A percentile compares a stretch with the other conserved stretches of the same genome.
Conservation (phyloP, 768 basidiomycete genomes). For the Gymnopilus dilepis region DNA sequence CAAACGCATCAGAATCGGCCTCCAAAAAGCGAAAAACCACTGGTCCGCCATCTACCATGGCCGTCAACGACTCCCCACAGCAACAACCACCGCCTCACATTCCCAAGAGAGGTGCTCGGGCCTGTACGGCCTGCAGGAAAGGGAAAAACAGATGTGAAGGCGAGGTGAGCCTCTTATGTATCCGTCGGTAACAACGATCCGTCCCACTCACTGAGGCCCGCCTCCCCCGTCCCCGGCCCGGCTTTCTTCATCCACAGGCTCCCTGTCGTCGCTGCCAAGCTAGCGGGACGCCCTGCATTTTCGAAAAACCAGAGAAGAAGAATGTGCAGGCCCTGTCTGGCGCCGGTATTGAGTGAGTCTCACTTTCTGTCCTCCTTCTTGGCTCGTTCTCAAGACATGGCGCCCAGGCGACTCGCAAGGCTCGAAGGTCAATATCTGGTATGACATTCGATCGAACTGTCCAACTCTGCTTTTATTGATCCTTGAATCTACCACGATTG, state of each 20-base stretch:
- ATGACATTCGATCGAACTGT: conserved; percentile 26
- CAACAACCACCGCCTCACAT: conserved; percentile 60
- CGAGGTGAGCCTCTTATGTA: conserved; percentile 61
- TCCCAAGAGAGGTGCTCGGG: conserved; percentile 88
- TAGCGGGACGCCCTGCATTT: conserved; percentile 80
- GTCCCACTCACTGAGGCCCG: conserved; percentile 66
- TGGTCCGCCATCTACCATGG: conserved; percentile 39
- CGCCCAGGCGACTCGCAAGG: conserved; percentile 73
- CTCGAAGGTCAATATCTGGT: conserved; percentile 89
- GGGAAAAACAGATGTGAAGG: conserved; percentile 95
- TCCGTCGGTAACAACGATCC: conserved; percentile 45
- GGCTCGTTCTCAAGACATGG: conserved; percentile 28
- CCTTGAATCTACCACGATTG: conserved; percentile 9
- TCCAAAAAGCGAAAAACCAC: conserved; percentile 64
- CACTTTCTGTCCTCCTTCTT: conserved; percentile 12
- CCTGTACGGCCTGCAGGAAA: conserved; percentile 88
- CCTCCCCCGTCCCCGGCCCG: conserved; percentile 75
- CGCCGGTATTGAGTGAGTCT: conserved; percentile 75
- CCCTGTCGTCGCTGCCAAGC: conserved; percentile 90
- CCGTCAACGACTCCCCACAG: conserved; percentile 34
- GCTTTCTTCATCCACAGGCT: conserved; percentile 61
- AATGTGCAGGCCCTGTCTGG: conserved; percentile 60
- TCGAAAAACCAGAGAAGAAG: conserved; percentile 94
- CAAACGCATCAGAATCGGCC: conserved; percentile 59
- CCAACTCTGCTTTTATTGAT: conserved; percentile 1